Evolutionary conservation across 805 yeast genomes (phyloP).

Genomic region (Saturnispora halmiae): DNA sequence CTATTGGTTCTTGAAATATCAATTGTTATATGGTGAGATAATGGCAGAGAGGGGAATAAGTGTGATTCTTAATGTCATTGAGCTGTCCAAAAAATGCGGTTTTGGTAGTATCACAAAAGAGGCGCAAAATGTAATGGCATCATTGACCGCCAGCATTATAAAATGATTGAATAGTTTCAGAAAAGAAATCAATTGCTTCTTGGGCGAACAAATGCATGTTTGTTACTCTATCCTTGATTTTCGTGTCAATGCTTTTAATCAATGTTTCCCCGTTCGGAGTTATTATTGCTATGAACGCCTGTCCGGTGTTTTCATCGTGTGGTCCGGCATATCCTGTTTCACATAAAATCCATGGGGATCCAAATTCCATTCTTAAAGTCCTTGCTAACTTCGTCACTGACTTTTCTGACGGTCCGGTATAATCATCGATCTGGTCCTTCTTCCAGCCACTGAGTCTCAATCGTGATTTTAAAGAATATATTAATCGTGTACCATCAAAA

Average conservation of each 20-base stretch:
- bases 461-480: slow-evolving; percentile 68
- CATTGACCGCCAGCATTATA: too few relatives aligned
- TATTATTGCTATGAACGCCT: slow-evolving; percentile 61
- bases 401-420: slow-evolving; percentile 74
- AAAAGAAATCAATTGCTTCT: slow-evolving; percentile 39
- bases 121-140: not conserved
- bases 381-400: slow-evolving; percentile 74
- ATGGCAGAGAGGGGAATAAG: slow-evolving; percentile 8
- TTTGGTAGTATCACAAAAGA: slow-evolving; percentile 2
- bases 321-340: slow-evolving; percentile 92
- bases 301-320: slow-evolving; percentile 42
- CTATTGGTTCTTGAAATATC: slow-evolving; percentile 38
- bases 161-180: not conserved
- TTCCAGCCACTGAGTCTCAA: slow-evolving; percentile 74
- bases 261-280: slow-evolving; percentile 55
- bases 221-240: slow-evolving; percentile 40
- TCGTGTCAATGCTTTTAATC: slow-evolving; percentile 34
- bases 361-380: slow-evolving; percentile 68
- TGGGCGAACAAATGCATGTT: slow-evolving; percentile 76
- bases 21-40: slow-evolving; percentile 38
- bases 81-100: not conserved
- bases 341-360: slow-evolving; percentile 71
- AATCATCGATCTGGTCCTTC: slow-evolving; percentile 53
- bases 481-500: slow-evolving; percentile 76
- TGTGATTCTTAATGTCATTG: slow-evolving; percentile 6